Evolutionary conservation across 805 yeast species (phyloP).

Genomic region (Candida dendrica): DNA sequence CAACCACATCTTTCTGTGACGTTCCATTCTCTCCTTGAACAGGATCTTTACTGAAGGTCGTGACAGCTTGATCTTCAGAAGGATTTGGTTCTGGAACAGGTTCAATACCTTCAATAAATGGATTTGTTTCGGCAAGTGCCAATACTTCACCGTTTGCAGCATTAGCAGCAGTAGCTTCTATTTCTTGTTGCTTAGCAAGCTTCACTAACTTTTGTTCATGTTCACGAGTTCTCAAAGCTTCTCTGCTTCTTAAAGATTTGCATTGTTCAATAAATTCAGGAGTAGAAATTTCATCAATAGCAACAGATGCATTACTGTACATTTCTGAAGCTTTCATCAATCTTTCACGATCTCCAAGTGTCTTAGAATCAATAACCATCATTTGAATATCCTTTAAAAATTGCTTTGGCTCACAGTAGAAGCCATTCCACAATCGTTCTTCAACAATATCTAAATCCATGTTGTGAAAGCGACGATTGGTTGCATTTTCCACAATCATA

Average conservation of each 20-base stretch:
- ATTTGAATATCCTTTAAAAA: constrained; percentile 77
- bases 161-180: constrained; percentile 1
- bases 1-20: constrained; percentile 6
- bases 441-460: constrained; percentile 94
- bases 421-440: constrained; percentile 96
- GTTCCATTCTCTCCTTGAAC: constrained; percentile 21
- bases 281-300: constrained; percentile 78
- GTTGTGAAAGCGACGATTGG: constrained; percentile 69
- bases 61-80: background rate
- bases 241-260: constrained; percentile 63
- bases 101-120: background rate
- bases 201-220: constrained; percentile 23
- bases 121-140: background rate
- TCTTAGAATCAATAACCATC: constrained; percentile 72
- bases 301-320: constrained; percentile 94
- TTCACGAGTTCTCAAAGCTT: constrained; percentile 42
- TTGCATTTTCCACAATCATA: constrained; percentile 72
- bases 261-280: constrained; percentile 74
- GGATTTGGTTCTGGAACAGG: background rate
- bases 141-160: background rate
- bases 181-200: constrained; percentile 6
- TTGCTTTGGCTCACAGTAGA: constrained; percentile 86
- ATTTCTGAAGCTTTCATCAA: constrained; percentile 80
- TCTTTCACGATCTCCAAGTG: constrained; percentile 78
- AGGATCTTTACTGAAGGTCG: background rate